Base-by-base conservation (phyloP, 192 early-diverging fungal genomes). In the Mortierella claussenii region DNA sequence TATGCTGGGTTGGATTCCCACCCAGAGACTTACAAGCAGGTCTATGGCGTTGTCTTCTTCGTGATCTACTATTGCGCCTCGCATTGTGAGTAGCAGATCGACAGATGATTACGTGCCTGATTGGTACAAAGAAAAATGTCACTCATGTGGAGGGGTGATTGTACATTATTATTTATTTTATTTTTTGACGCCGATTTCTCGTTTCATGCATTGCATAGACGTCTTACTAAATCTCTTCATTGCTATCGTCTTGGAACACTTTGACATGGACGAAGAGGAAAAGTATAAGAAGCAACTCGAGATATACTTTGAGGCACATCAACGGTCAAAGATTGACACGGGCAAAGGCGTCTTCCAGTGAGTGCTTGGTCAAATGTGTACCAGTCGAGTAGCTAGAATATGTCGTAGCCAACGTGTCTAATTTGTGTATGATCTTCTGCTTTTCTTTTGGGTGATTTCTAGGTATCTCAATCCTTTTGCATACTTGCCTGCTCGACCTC, bases 211-310 rank as follows among this genome's bases (percentile, higher is more conserved):
- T 26, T 47, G 2, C 27, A 4, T 61, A 88, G 86, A 86, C 55
- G 68, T 89, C 4, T 68, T 89, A 15, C 49, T 89, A 21, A 89
- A 87, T 47, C 87, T 89, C 78, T 86, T 89, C 60, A 83, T 89
- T 69, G 87, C 87, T n/a, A 81, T 89, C 26, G 57, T 89, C 4
- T 69, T 86, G 75, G 87, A 89, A 47, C 85, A 89, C 49, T 89
- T 89, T 65, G 87, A 86, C 49, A 80, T 82, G 21, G 83, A 80
- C 7, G 87, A 89, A 61, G 85, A 89, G 27, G 84, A 89, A 58
- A 89, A 87, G 47, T 78, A 80, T 28, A 65, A 78, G 42, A 79
- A 60, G 6, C 87, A 89, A 43, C 50, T 89, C 2, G 81, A 65
- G 55, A 80, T 58, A 73, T 78, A 68, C 43, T 82, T 55, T 33